These are phyloP conservation scores for Xylaria sp. DNA, from an alignment of 2,329 filamentous ascomycete genomes.

Conservation along the genomic window DNA sequence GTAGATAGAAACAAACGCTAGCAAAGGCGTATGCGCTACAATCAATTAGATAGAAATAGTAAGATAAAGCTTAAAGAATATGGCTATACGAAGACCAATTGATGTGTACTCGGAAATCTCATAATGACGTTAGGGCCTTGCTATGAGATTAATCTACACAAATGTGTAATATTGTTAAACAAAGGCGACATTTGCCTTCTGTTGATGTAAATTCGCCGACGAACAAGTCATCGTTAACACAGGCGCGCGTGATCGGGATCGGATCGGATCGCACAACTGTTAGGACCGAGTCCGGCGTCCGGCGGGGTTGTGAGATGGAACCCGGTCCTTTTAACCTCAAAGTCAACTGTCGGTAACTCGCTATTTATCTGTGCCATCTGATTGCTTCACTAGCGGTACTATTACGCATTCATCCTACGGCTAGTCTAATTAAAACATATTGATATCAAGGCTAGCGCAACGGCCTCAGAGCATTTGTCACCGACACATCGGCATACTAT, in stretches of 20 bases:
- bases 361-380: neutral
- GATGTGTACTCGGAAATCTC: neutral
- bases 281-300: neutral
- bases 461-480: neutral
- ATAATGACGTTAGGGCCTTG: neutral
- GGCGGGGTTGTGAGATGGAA: slow-evolving; percentile 22
- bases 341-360: too few relatives aligned
- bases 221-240: neutral
- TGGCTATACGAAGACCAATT: neutral
- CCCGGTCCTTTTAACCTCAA: slow-evolving; percentile 9
- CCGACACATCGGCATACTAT: neutral
- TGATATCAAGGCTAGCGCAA: neutral
- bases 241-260: neutral
- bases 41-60: neutral
- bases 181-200: neutral
- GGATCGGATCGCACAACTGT: slow-evolving; percentile 8
- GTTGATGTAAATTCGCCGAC: neutral
- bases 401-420: neutral
- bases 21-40: neutral
- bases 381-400: neutral
- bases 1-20: neutral
- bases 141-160: neutral
- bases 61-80: neutral
- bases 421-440: neutral
- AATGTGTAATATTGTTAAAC: neutral